Evolutionary conservation across 805 yeast species (phyloP).

Genomic region (Metschnikowia vanudenii): DNA sequence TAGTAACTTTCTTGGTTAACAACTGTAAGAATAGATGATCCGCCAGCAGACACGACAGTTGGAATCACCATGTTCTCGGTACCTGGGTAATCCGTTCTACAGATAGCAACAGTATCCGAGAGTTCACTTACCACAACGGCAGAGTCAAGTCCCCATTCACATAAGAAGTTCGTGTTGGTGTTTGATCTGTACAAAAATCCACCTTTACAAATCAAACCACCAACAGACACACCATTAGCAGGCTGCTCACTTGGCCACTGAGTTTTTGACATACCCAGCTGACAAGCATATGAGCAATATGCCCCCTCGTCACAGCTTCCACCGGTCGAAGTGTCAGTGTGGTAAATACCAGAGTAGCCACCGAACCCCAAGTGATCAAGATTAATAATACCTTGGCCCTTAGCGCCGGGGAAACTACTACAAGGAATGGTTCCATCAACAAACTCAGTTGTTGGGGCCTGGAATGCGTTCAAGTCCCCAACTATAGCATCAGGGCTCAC

Average conservation of each 20-base stretch:
- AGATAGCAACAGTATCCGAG: slow-evolving; percentile 71
- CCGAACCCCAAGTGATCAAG: slow-evolving; percentile 72
- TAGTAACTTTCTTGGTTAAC: slow-evolving; percentile 76
- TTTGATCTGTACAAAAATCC: slow-evolving; percentile 86
- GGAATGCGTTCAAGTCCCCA: slow-evolving; percentile 62
- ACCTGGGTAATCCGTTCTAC: slow-evolving; percentile 99
- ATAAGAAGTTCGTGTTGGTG: slow-evolving; percentile 61
- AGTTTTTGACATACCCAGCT: slow-evolving; percentile 98
- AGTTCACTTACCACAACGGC: slow-evolving; percentile 70
- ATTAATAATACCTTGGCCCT: slow-evolving; percentile 80
- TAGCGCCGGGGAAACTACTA: slow-evolving; percentile 55
- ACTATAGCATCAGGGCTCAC: slow-evolving; percentile 41
- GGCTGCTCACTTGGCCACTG: slow-evolving; percentile 96
- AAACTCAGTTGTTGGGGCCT: slow-evolving; percentile 59
- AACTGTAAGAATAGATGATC: slow-evolving; percentile 64
- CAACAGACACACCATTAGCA: slow-evolving; percentile 82
- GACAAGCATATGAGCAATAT: slow-evolving; percentile 97
- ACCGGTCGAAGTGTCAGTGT: slow-evolving; percentile 57
- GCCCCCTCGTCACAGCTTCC: slow-evolving; percentile 80
- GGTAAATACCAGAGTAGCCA: slow-evolving; percentile 79
- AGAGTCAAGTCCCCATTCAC: slow-evolving; percentile 80
- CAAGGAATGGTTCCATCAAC: slow-evolving; percentile 72
- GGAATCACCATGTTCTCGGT: slow-evolving; percentile 98
- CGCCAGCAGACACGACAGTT: slow-evolving; percentile 73
- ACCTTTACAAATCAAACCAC: slow-evolving; percentile 83